Base-by-base conservation (phyloP, 768 basidiomycete genomes). In the Pisolithus microcarpus region DNA sequence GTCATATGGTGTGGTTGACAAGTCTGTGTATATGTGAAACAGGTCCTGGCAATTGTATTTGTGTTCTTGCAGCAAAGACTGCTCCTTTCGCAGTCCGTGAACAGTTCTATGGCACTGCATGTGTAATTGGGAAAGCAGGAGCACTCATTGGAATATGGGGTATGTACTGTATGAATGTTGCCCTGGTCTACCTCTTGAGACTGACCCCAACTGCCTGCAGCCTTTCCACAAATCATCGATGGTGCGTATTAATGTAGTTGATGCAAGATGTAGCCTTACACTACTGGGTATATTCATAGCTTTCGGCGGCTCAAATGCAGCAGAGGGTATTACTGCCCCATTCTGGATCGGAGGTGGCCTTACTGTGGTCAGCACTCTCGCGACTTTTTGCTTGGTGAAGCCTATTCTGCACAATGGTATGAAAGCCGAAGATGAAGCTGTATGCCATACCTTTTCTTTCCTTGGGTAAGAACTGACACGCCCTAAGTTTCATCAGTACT, bases 331-430 rank as follows among this genome's bases (percentile, higher is more conserved):
- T 62, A 91, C 91, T 0, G 89, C 89, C n/a, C 89, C 89, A 13
- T 91, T 91, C 77, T 91, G 84, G 86, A 65, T 91, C 55, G 90
- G 77, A 18, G 87, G 86, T 57, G 85, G 83, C 74, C 76, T 96
- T 43, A 91, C 91, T 4, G 56, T 95, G 42, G 55, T 91, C 47
- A 89, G 87, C 52, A 92, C 92, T 3, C 19, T 81, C 8, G 69
- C 90, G 56, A 82, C 84, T 0, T 75, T 82, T 57, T 65, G 89
- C 66, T 82, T 88, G 68, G 78, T 96, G 59, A 74, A 72, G 42
- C 89, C 91, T 37, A 74, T 93, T 49, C 70, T 72, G 11, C 78
- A 81, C 28, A 89, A 92, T 52, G 85, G 86, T 36, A 90, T 92
- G 89, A 72, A 66, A 19, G 75, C 78, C 42, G 89, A 93, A 65